Conservation (phyloP, 495 filamentous ascomycete genomes). For the Chlorociboria aeruginascens region DNA sequence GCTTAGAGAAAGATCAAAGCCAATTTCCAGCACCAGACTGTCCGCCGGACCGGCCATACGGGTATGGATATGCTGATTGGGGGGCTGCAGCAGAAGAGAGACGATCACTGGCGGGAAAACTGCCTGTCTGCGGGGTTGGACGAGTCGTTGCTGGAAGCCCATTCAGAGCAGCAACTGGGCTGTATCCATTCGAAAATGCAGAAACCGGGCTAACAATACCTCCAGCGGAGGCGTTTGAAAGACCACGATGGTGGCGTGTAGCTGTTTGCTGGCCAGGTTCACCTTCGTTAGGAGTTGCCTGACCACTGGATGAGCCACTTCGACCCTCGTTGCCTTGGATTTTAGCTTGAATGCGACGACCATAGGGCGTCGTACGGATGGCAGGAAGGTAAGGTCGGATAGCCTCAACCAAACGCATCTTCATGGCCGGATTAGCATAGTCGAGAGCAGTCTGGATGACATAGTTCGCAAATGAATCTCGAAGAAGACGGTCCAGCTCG, state of each 20-base stretch:
- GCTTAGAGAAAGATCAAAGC: constrained; percentile 6
- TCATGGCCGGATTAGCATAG: constrained; percentile 59
- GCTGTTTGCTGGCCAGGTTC: constrained; percentile 4
- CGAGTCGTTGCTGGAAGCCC: constrained; percentile 9
- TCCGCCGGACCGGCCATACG: constrained; percentile 11
- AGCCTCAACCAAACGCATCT: constrained; percentile 60
- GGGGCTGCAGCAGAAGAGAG: neutral
- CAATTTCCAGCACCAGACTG: constrained; percentile 16
- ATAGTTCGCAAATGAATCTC: constrained; percentile 91
- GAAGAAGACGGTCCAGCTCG: constrained; percentile 77
- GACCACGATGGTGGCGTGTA: constrained; percentile 15
- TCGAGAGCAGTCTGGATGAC: constrained; percentile 95
- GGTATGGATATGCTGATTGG: constrained; percentile 10
- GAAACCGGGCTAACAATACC: constrained; percentile 5
- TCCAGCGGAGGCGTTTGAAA: constrained; percentile 12
- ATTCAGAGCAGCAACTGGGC: constrained; percentile 4
- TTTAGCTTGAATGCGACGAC: constrained; percentile 83
- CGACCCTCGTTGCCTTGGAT: constrained; percentile 33
- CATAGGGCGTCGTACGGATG: constrained; percentile 82
- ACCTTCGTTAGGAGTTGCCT: constrained; percentile 18
- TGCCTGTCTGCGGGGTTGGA: constrained; percentile 1
- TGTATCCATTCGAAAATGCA: constrained; percentile 14
- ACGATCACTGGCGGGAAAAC: constrained; percentile 8
- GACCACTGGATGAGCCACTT: constrained; percentile 18
- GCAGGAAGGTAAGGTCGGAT: constrained; percentile 73